These are phyloP conservation scores for Leptomonas pyrrhocoris DNA, from an alignment of 208 protist genomes.

Conservation along the genomic window DNA sequence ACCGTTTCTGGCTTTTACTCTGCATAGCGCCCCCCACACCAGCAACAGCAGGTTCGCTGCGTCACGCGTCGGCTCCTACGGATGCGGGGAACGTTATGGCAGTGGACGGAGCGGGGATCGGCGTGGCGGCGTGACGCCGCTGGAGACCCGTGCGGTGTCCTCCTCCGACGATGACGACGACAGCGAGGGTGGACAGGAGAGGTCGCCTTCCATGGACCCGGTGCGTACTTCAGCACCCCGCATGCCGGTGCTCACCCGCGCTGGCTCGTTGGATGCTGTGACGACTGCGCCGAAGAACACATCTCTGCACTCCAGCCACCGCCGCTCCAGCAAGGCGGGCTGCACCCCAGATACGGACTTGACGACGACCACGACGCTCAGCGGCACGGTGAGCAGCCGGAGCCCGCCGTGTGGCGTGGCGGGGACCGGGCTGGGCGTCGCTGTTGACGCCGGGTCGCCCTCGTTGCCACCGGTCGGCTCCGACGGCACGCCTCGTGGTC, in stretches of 20 bases:
- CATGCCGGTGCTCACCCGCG: background rate
- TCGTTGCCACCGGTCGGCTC: background rate
- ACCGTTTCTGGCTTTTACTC: background rate
- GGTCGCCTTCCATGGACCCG: background rate
- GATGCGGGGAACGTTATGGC: background rate
- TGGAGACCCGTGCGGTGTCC: background rate
- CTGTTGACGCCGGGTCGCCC: background rate
- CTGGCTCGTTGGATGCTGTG: background rate
- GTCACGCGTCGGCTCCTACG: background rate
- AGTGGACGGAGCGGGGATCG: background rate
- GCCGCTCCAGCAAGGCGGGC: constrained; percentile 15
- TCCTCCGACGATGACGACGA: background rate
- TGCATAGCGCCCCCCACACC: background rate
- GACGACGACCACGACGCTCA: constrained; percentile 11
- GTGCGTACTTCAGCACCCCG: background rate
- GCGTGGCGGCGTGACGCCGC: constrained; percentile 5
- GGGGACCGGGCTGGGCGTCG: background rate
- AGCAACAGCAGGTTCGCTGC: background rate
- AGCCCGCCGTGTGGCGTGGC: constrained; percentile 6
- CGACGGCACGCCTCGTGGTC: background rate
- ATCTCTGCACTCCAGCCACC: constrained; percentile 7
- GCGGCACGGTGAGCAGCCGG: constrained; percentile 7
- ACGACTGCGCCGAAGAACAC: background rate
- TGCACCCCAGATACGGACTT: constrained; percentile 8
- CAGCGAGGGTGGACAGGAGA: background rate